Evolutionary conservation across 2,329 filamentous ascomycete species (phyloP), one percentile per base, ranked within the genome.

Genomic region (Exophiala mesophila): DNA sequence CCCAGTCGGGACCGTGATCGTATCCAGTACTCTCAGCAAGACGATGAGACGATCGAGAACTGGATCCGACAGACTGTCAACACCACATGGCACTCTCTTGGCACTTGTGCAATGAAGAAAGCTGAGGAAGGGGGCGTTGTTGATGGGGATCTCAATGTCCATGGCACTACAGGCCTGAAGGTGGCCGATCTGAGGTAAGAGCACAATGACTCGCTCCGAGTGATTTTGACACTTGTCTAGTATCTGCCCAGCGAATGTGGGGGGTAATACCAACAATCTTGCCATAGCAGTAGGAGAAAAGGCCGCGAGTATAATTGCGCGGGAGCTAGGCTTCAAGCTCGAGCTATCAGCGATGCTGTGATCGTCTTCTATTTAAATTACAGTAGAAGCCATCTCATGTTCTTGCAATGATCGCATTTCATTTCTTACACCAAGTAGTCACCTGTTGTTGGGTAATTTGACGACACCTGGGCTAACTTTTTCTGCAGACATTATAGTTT

Each of bases 271-370:
- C 1, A 62, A 63, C 32, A 67, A 65, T 23, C 68, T 68, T 2
- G 72, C 72, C 0, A 54, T 75, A n/a, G 46, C 67, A 2, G 57
- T 73, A 39, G 70, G 69, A 2, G 70, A 74, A 59, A 64, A 63
- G 48, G 60, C 57, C 2, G 59, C 61, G 3, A 36, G 45, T 12
- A 56, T 63, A 13, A 52, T 57, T 29, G 59, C 57, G 5, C 52
- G 57, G 31, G 54, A 58, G n/a, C 44, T 63, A 16, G 38, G 50
- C 33, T n/a, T n/a, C n/a, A n/a, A n/a, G n/a, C n/a, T n/a, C n/a
- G n/a, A n/a, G n/a, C n/a, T n/a, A n/a, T n/a, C n/a, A n/a, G n/a
- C n/a, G n/a, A n/a, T n/a, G n/a, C n/a, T n/a, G n/a, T n/a, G n/a
- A n/a, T n/a, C n/a, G n/a, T n/a, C n/a, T n/a, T n/a, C n/a, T n/a